Evolutionary conservation across 768 basidiomycete genomes (phyloP).

Genomic region (Austroboletus eburneus): DNA sequence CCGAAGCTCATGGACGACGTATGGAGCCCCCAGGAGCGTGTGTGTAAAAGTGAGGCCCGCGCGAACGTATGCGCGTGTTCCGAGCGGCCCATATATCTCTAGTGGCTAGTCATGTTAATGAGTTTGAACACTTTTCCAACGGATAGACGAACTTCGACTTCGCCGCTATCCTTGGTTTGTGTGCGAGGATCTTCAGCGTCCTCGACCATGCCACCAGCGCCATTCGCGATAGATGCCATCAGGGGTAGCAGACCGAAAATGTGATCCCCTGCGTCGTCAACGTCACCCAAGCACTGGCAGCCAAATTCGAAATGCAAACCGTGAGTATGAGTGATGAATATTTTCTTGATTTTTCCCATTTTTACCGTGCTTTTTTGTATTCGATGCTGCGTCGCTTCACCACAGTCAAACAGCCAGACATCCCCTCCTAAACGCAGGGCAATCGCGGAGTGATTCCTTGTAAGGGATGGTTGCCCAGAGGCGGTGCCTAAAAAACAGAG

Average conservation of each 20-base stretch:
- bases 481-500: constrained; percentile 80
- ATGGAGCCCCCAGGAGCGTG: constrained; percentile 59
- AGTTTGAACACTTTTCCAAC: not conserved
- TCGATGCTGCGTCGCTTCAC: constrained; percentile 79
- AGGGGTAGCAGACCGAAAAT: constrained; percentile 73
- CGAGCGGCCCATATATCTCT: constrained; percentile 84
- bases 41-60: constrained; percentile 63
- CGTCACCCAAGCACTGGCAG: not conserved
- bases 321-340: constrained; percentile 89
- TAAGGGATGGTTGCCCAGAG: constrained; percentile 75
- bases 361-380: constrained; percentile 68
- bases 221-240: constrained; percentile 66
- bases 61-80: constrained; percentile 79
- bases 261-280: constrained; percentile 60
- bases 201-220: constrained; percentile 62
- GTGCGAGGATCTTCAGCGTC: constrained; percentile 57
- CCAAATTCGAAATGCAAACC: constrained; percentile 39
- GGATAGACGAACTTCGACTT: constrained; percentile 17
- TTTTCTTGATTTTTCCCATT: constrained; percentile 75
- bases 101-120: constrained; percentile 43
- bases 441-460: constrained; percentile 73
- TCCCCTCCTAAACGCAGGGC: constrained; percentile 62
- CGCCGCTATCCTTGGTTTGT: constrained; percentile 11
- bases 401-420: constrained; percentile 85
- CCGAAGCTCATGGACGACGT: constrained; percentile 81